Conservation (phyloP, 2,329 filamentous ascomycete species). For the Geosmithia putterillii region DNA sequence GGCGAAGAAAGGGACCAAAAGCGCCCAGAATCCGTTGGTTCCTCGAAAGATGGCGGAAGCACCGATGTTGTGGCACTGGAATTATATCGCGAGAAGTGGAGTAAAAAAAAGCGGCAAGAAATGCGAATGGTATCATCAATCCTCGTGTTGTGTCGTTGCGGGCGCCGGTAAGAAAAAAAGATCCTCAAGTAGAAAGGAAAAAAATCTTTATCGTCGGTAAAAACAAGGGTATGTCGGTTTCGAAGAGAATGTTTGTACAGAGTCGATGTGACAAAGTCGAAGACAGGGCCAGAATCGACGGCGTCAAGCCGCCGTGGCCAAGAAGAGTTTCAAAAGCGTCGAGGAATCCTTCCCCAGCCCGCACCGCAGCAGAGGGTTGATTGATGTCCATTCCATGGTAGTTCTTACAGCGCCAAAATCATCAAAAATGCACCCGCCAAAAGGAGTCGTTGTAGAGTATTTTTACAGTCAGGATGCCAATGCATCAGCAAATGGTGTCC, state of each 20-base stretch:
- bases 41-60: constrained; percentile 17
- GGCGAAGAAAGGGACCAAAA: constrained; percentile 3
- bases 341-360: constrained; percentile 24
- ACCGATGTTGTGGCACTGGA: constrained; percentile 10
- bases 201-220: constrained; percentile 13
- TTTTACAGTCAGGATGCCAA: constrained; percentile 21
- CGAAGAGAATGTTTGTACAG: constrained; percentile 38
- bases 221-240: constrained; percentile 26
- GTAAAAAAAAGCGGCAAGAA: constrained; percentile 4
- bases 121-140: constrained; percentile 34
- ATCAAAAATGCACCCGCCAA: constrained; percentile 33
- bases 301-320: constrained; percentile 13
- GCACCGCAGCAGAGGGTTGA: constrained; percentile 5
- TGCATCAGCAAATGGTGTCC: constrained; percentile 6
- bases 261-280: constrained; percentile 12
- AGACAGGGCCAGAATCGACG: constrained; percentile 13
- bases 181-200: constrained; percentile 15
- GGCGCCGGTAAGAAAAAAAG: neutral
- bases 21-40: constrained; percentile 21
- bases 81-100: constrained; percentile 9
- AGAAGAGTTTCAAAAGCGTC: constrained; percentile 10
- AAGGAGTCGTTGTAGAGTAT: constrained; percentile 28
- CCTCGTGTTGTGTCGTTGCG: constrained; percentile 24
- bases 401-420: constrained; percentile 6
- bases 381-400: constrained; percentile 6